Percentiles rank a stretch among this genome's conserved stretches.
Conservation (phyloP, 345 rosid species). For the Viola odorata region DNA sequence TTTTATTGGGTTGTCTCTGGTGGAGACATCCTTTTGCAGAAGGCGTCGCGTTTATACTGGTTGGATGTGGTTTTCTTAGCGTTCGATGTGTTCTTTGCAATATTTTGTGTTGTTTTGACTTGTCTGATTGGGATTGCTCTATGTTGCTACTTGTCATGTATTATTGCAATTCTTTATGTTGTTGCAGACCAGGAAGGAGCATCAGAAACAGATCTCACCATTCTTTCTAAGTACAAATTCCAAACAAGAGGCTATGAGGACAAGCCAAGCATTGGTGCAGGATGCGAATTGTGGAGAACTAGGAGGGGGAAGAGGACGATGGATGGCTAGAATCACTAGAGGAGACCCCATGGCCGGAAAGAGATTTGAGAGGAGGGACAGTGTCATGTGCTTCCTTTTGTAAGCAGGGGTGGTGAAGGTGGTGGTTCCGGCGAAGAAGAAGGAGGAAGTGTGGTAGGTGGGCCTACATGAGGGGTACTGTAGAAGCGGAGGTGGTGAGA, state of each 20-base stretch:
- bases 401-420: conserved; percentile 17
- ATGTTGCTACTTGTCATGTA: conserved; percentile 97
- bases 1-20: conserved; percentile 94
- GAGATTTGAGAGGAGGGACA: conserved; percentile 44
- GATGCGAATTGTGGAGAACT: conserved; percentile 56
- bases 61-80: conserved; percentile 96
- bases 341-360: too few relatives aligned
- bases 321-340: conserved; percentile 27
- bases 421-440: too few relatives aligned
- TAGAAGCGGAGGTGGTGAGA: conserved; percentile 35
- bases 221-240: conserved; percentile 80
- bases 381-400: conserved; percentile 33
- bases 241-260: conserved; percentile 37
- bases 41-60: conserved; percentile 90
- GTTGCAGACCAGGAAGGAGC: conserved; percentile 99
- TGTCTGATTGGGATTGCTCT: conserved; percentile 96
- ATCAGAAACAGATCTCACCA: conserved; percentile 89
- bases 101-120: conserved; percentile 94
- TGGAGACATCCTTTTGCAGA: conserved; percentile 57
- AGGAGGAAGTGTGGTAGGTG: conserved; percentile 17
- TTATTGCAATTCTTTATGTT: conserved; percentile 87
- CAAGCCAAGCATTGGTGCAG: conserved; percentile 56
- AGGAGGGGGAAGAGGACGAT: conserved; percentile 39
- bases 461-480: conserved; percentile 76
- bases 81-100: conserved; percentile 93